Evolutionary conservation across 139 green algal genomes (phyloP).

Genomic region (Desmodesmus armatus): DNA sequence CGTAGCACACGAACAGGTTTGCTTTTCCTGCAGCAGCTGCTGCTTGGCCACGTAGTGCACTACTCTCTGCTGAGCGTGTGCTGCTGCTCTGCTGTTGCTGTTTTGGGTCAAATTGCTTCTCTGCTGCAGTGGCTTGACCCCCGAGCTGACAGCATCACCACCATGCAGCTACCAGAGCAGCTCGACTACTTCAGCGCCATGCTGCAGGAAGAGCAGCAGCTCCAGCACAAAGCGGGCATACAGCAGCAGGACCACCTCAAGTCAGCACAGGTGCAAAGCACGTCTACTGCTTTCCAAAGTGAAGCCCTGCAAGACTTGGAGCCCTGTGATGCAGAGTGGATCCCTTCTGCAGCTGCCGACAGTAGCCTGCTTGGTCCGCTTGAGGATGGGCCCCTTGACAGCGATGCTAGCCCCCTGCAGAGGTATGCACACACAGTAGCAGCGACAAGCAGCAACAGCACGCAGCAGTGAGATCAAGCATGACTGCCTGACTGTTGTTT

Average conservation of each 20-base stretch:
- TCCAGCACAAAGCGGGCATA: background rate
- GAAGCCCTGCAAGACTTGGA: conserved; percentile 17
- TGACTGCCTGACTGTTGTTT: background rate
- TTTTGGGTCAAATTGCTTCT: background rate
- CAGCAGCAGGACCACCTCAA: conserved; percentile 8
- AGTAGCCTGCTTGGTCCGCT: background rate
- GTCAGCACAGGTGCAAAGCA: background rate
- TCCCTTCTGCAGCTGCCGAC: too few species aligned
- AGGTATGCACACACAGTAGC: background rate
- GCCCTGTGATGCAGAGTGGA: conserved; percentile 25
- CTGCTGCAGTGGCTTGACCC: background rate
- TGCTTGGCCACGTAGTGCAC: background rate
- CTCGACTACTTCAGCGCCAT: conserved; percentile 17
- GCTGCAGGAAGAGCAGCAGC: conserved; percentile 4
- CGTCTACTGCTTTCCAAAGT: background rate
- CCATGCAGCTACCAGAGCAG: background rate
- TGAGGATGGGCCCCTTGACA: background rate
- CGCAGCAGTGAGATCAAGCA: background rate
- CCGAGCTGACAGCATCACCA: conserved; percentile 9
- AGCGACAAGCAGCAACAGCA: background rate
- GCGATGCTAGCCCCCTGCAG: background rate
- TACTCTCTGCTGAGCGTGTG: background rate
- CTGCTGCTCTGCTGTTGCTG: background rate
- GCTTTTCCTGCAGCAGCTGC: background rate
- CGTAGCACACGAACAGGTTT: background rate